Conservation (phyloP, 805 yeast species). For the Lipomyces kockii region DNA sequence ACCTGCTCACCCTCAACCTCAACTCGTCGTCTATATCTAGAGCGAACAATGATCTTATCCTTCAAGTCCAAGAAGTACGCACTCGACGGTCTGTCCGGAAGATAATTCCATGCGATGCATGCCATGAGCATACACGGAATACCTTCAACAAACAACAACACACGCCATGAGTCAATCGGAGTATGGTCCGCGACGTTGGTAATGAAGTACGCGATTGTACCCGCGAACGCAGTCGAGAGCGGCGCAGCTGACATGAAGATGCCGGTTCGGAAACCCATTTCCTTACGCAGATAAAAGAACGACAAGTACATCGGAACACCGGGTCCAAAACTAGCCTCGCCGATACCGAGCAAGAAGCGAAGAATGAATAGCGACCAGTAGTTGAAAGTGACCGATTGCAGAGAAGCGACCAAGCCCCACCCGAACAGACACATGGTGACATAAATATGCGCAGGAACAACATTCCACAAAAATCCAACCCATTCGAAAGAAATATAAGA, state of each 20-base stretch:
- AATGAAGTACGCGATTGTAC: constrained; percentile 46
- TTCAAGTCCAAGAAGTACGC: constrained; percentile 50
- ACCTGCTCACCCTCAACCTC: constrained; percentile 36
- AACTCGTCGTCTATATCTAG: constrained; percentile 30
- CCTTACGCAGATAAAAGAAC: constrained; percentile 49
- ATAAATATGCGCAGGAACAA: constrained; percentile 52
- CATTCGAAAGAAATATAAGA: constrained; percentile 35
- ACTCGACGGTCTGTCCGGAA: constrained; percentile 49
- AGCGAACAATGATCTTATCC: constrained; percentile 36
- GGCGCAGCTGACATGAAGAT: constrained; percentile 49
- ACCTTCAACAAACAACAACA: constrained; percentile 53
- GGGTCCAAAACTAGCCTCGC: constrained; percentile 52
- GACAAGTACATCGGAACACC: constrained; percentile 50
- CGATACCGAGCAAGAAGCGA: constrained; percentile 53
- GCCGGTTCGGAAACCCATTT: constrained; percentile 48
- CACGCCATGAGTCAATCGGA: constrained; percentile 49
- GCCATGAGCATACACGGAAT: constrained; percentile 52
- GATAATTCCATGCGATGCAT: constrained; percentile 41
- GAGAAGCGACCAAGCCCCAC: constrained; percentile 58
- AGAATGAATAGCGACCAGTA: constrained; percentile 52
- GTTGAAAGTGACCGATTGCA: constrained; percentile 54
- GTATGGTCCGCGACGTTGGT: constrained; percentile 32
- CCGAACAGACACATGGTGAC: constrained; percentile 54
- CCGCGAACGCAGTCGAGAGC: constrained; percentile 50
- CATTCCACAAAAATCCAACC: constrained; percentile 37